Conservation (phyloP, 2,329 filamentous ascomycete genomes). For the Pseudodiploospora longispora region DNA sequence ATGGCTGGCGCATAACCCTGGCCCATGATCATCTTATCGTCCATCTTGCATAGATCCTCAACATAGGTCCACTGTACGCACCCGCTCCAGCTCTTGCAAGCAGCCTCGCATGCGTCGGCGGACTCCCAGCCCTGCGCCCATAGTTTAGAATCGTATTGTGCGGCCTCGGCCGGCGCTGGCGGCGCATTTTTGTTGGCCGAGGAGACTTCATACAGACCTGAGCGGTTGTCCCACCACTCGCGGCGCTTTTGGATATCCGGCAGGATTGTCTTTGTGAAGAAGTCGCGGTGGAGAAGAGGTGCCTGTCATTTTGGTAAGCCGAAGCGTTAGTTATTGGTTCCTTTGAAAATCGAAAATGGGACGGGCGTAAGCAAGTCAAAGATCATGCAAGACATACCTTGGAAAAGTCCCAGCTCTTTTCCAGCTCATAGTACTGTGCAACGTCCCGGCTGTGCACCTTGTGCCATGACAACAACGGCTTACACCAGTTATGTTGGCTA, state of each 20-base stretch:
- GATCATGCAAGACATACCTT: not conserved
- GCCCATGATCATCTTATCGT: conserved; percentile 16
- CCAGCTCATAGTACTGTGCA: conserved; percentile 14
- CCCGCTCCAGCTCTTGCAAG: conserved; percentile 12
- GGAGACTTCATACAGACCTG: conserved; percentile 12
- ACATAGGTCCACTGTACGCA: conserved; percentile 16
- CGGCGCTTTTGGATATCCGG: conserved; percentile 10
- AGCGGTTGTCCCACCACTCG: conserved; percentile 18
- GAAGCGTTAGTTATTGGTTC: not conserved
- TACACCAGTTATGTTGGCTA: conserved; percentile 15
- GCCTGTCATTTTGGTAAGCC: conserved; percentile 3
- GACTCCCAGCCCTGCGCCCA: conserved; percentile 17
- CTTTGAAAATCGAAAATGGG: no score
- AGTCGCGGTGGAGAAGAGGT: conserved; percentile 16
- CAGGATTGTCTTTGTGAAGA: conserved; percentile 14
- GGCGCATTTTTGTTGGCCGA: conserved; percentile 13
- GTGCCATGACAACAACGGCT: conserved; percentile 17
- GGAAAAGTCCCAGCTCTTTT: conserved; percentile 16
- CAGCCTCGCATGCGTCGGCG: conserved; percentile 13
- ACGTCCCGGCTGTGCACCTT: conserved; percentile 18
- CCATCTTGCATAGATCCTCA: conserved; percentile 18
- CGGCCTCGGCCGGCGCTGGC: conserved; percentile 7
- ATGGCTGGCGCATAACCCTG: conserved; percentile 16
- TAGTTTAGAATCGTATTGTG: conserved; percentile 7
- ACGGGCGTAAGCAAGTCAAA: not conserved